phyloP scores from a whole-genome alignment of 257 asterid genomes.

The Solanum ossicruentum region DNA sequence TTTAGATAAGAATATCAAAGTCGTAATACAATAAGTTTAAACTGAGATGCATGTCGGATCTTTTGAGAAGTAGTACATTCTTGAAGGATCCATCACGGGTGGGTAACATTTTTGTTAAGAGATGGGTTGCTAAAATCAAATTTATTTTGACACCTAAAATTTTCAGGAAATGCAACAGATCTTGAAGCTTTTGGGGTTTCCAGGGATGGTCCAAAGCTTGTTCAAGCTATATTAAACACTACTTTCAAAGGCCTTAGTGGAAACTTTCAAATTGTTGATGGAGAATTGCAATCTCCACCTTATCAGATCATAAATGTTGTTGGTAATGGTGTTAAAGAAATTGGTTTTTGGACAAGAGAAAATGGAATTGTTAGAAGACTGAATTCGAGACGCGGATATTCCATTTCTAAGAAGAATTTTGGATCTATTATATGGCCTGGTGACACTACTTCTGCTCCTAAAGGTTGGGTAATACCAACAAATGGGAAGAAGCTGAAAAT shows the following conservation, averaged over 20 bases:
- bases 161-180: slow-evolving; percentile 15
- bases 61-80: background rate
- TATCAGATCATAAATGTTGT: slow-evolving; percentile 12
- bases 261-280: background rate
- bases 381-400: background rate
- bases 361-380: slow-evolving; percentile 8
- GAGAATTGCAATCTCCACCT: slow-evolving; percentile 10
- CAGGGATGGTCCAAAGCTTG: slow-evolving; percentile 16
- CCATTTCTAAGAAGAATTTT: slow-evolving; percentile 15
- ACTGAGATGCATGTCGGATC: background rate
- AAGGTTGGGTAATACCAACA: slow-evolving; percentile 49
- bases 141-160: background rate
- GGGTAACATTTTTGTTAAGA: background rate
- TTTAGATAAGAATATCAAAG: background rate
- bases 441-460: slow-evolving; percentile 14
- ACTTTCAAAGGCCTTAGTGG: slow-evolving; percentile 15
- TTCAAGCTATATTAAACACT: slow-evolving; percentile 5
- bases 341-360: slow-evolving; percentile 19
- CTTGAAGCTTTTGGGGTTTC: slow-evolving; percentile 34
- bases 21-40: background rate
- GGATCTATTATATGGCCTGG: slow-evolving; percentile 46
- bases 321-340: background rate
- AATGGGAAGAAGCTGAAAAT: slow-evolving; percentile 26
- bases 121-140: background rate
- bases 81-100: background rate